phyloP scores from a whole-genome alignment of 768 basidiomycete genomes.

The Phlebiopsis gigantea region DNA sequence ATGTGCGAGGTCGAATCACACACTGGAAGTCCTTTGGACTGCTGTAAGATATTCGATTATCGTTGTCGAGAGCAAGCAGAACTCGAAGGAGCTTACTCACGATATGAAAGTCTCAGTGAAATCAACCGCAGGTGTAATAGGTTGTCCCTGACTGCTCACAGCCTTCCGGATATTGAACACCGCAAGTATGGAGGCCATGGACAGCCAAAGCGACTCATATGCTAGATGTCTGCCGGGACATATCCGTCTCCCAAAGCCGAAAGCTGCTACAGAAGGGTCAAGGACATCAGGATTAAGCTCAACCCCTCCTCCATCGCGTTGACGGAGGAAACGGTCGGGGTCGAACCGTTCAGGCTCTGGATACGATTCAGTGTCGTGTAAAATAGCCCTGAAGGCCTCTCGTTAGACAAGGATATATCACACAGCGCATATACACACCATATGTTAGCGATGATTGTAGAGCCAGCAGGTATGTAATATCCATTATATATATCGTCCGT shows the following conservation, averaged over 20 bases:
- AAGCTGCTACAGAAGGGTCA: background rate
- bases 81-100: background rate
- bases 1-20: constrained; percentile 17
- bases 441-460: constrained; percentile 1
- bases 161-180: constrained; percentile 7
- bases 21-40: constrained; percentile 17
- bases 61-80: background rate
- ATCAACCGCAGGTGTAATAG: background rate
- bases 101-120: background rate
- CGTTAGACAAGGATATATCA: too few species aligned
- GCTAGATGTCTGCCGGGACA: constrained; percentile 3
- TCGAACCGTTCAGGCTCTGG: constrained; percentile 25
- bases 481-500: constrained; percentile 20
- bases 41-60: background rate
- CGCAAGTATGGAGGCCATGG: background rate
- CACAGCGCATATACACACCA: constrained; percentile 2
- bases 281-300: background rate
- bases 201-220: background rate
- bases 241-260: constrained; percentile 8
- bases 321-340: constrained; percentile 1
- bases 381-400: constrained; percentile 30
- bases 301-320: background rate
- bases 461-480: constrained; percentile 16
- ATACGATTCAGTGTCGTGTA: constrained; percentile 31
- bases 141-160: background rate